Conservation (phyloP, 768 basidiomycete genomes). For the Tylopilus balloui region DNA sequence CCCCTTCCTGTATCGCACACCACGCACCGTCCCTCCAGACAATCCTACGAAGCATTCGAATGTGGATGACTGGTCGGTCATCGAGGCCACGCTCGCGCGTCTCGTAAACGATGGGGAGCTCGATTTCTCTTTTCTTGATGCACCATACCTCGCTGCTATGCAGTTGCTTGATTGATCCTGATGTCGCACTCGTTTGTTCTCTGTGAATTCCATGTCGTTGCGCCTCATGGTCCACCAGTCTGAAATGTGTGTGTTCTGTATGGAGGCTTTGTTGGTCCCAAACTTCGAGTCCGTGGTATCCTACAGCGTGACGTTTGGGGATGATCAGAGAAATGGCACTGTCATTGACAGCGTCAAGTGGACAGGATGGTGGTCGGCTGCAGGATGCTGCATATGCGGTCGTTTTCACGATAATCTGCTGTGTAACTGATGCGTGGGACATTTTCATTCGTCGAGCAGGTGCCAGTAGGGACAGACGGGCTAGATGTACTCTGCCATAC, state of each 20-base stretch:
- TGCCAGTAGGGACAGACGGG: too few relatives aligned
- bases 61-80: constrained; percentile 10
- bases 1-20: constrained; percentile 28
- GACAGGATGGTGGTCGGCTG: too few relatives aligned
- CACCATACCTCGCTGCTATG: constrained; percentile 13
- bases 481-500: too few relatives aligned
- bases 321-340: too few relatives aligned
- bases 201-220: constrained; percentile 1
- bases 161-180: constrained; percentile 10
- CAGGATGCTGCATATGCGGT: too few relatives aligned
- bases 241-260: neutral
- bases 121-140: constrained; percentile 27
- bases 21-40: constrained; percentile 2
- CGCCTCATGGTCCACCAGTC: neutral
- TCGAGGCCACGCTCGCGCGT: constrained; percentile 20
- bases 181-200: neutral
- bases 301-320: too few relatives aligned
- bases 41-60: neutral
- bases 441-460: too few relatives aligned
- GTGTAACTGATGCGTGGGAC: too few relatives aligned
- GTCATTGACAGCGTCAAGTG: too few relatives aligned
- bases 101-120: constrained; percentile 22
- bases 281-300: too few relatives aligned
- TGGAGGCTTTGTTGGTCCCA: too few relatives aligned
- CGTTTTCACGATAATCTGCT: too few relatives aligned